Conservation (phyloP, 2,329 filamentous ascomycete genomes). For the Dryadomyces quercus-mongolicae region DNA sequence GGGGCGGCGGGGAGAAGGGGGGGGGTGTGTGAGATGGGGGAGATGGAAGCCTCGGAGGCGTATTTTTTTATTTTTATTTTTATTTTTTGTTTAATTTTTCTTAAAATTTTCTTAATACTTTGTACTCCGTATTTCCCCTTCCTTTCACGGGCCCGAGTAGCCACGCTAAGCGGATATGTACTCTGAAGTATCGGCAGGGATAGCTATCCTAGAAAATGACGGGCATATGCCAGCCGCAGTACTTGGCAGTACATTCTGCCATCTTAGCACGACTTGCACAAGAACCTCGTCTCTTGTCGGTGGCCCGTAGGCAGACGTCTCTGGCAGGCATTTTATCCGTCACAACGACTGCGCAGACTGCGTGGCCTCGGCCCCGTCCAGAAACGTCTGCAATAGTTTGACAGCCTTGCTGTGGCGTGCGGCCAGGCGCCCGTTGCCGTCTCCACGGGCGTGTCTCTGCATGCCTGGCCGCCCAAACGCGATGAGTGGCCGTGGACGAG, state of each 20-base stretch:
- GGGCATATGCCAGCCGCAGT: not conserved
- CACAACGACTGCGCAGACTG: too few relatives aligned
- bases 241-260: not conserved
- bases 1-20: not conserved
- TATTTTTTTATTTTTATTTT: slow-evolving; percentile 1
- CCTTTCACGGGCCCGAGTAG: not conserved
- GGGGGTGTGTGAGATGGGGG: not conserved
- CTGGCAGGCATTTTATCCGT: too few relatives aligned
- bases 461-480: too few relatives aligned
- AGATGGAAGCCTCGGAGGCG: not conserved
- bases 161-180: not conserved
- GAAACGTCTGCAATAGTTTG: too few relatives aligned
- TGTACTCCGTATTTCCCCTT: not conserved
- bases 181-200: slow-evolving; percentile 1
- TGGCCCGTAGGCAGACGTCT: not conserved
- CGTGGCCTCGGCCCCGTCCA: too few relatives aligned
- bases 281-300: slow-evolving; percentile 7
- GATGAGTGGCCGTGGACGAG: too few relatives aligned
- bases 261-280: slow-evolving; percentile 5
- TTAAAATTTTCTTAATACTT: not conserved
- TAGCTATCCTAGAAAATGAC: too few relatives aligned
- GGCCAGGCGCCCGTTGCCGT: too few relatives aligned
- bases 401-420: too few relatives aligned
- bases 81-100: too few relatives aligned
- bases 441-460: too few relatives aligned